Evolutionary conservation across 1,284 basidiomycete species (phyloP).

Genomic region (Xerocomus amazonicus): DNA sequence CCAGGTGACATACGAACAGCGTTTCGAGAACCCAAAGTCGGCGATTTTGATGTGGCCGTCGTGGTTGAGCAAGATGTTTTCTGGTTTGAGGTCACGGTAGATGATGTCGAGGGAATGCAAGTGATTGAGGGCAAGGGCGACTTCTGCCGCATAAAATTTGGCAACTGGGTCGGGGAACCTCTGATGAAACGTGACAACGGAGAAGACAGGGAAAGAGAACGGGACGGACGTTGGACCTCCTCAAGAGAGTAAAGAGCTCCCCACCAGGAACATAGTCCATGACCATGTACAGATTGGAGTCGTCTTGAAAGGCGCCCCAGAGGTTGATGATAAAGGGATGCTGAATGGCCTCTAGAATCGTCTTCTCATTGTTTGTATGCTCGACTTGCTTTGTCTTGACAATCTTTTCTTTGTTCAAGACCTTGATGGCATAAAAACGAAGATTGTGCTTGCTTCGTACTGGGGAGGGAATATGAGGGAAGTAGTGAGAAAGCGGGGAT

Average conservation of each 20-base stretch:
- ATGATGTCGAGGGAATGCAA: constrained; percentile 90
- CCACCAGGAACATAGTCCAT: constrained; percentile 99
- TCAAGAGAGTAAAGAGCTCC: constrained; percentile 89
- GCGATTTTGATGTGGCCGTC: constrained; percentile 99
- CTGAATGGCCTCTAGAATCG: constrained; percentile 85
- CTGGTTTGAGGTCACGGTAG: constrained; percentile 97
- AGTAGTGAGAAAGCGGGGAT: neutral
- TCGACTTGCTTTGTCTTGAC: constrained; percentile 96
- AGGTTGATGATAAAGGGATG: constrained; percentile 98
- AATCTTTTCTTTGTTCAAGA: constrained; percentile 91
- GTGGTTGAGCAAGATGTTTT: constrained; percentile 90
- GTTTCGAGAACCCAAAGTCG: constrained; percentile 97
- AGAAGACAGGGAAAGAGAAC: constrained; percentile 3
- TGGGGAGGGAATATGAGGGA: constrained; percentile 27
- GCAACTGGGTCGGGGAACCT: constrained; percentile 98
- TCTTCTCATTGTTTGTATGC: constrained; percentile 95
- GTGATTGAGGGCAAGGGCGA: constrained; percentile 92
- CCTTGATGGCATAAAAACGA: constrained; percentile 94
- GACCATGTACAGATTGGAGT: constrained; percentile 96
- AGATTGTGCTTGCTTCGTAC: constrained; percentile 90
- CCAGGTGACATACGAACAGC: constrained; percentile 90
- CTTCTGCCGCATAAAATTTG: constrained; percentile 98
- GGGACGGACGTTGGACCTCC: constrained; percentile 77
- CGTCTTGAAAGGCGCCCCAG: constrained; percentile 97
- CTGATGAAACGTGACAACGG: constrained; percentile 38